phyloP scores from a whole-genome alignment of 805 yeast species.

The Candida railenensis region DNA sequence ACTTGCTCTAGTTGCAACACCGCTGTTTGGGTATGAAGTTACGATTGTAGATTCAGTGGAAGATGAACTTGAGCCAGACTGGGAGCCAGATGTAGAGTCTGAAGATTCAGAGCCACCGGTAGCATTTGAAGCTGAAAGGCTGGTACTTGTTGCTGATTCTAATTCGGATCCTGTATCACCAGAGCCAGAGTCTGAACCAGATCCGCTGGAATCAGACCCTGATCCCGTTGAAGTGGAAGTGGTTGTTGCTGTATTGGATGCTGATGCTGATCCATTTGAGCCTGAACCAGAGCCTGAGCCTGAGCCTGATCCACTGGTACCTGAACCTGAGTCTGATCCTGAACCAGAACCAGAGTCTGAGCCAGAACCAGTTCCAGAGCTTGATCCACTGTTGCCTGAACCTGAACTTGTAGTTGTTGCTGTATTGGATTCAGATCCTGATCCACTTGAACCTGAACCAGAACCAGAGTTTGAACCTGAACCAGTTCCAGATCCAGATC shows the following conservation, averaged over 20 bases:
- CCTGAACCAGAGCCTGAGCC: slow-evolving; percentile 2
- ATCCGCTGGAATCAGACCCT: background rate
- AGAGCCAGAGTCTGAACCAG: slow-evolving; percentile 6
- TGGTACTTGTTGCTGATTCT: background rate
- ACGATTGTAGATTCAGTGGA: background rate
- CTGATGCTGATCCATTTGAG: background rate
- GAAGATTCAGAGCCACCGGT: background rate
- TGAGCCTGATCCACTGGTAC: slow-evolving; percentile 2
- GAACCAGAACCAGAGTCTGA: slow-evolving; percentile 4
- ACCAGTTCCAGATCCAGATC: background rate
- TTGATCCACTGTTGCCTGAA: background rate
- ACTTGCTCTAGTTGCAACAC: background rate
- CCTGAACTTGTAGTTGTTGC: background rate
- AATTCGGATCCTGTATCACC: background rate
- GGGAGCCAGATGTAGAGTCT: slow-evolving; percentile 1
- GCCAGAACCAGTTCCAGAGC: slow-evolving; percentile 1
- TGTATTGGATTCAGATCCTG: background rate
- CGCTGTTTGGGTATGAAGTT: background rate
- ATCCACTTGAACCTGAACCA: background rate
- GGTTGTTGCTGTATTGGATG: too few species aligned
- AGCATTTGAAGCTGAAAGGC: background rate
- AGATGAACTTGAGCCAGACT: slow-evolving; percentile 2
- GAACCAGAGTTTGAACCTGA: slow-evolving; percentile 3
- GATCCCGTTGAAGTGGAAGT: slow-evolving; percentile 3
- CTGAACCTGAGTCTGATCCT: background rate